Base-by-base conservation (phyloP, 306 rosid genomes). In the Citrullus amarus region DNA sequence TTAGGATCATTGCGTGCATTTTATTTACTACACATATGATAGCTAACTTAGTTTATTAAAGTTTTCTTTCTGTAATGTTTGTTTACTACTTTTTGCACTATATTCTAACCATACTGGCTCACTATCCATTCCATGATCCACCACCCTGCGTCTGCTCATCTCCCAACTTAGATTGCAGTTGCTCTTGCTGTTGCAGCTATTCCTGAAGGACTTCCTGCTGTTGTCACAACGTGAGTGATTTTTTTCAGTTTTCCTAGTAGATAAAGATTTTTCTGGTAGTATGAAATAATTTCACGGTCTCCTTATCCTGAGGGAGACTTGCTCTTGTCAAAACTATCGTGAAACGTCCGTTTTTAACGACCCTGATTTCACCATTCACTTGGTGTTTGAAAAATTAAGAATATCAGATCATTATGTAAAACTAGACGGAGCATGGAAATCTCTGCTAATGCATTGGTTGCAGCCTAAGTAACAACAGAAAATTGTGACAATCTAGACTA, bases 141-240 rank as follows among this genome's bases (percentile, higher is more conserved):
- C 6, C 13, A 22, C 20, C 11, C 51, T 68, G 53, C 74, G 41
- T 12, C 57, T 67, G 9, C 74, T 39, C 20, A 79, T 59, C 56
- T n/a, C 66, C 80, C 80, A 77, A 79, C 77, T 79, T 82, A 94
- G 98, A 95, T 95, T 88, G 98, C 98, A 79, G 98, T 95, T 77
- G 98, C 98, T 77, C 89, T 95, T 88, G 98, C 98, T 38, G 98
- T 95, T 87, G 98, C 98, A 38, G 98, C 98, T 7, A 95, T 95
- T 82, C 98, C 98, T 10, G 98, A 95, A 88, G 98, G 98, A 67
- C 97, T 95, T 79, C 98, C 98, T 80, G 98, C 98, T 67, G 98
- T 95, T 46, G 97, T 95, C 77, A 95, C 98, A 68, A 95, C 97
- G 97, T 92, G 84, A 88, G 98, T 90, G 48, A 83, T 30, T 60